Percentiles rank a stretch among this genome's conserved stretches.
Conservation (phyloP, 1,139 yeast species). For the Fermentozyma sake region DNA sequence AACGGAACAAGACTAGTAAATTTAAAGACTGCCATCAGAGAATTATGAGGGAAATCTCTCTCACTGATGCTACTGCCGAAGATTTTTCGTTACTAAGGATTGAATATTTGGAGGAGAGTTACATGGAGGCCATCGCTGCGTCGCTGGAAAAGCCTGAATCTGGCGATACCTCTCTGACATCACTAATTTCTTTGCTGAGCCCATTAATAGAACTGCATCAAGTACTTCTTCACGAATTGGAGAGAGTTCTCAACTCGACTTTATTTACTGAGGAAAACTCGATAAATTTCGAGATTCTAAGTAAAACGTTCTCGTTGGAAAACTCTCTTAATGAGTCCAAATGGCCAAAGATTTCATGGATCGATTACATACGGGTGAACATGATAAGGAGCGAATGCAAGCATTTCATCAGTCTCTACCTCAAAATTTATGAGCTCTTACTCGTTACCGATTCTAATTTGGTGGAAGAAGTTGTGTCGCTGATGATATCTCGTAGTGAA, state of each 20-base stretch:
- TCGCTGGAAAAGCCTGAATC: too few relatives aligned
- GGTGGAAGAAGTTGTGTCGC: slow-evolving; percentile 1
- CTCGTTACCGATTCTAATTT: too few relatives aligned
- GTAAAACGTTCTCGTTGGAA: slow-evolving; percentile 25
- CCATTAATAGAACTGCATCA: too few relatives aligned
- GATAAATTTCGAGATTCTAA: slow-evolving; percentile 23
- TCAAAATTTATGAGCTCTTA: slow-evolving; percentile 31
- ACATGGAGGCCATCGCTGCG: slow-evolving; percentile 18
- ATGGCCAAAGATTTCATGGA: slow-evolving; percentile 41
- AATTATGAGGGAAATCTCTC: slow-evolving; percentile 29
- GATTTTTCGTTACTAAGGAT: slow-evolving; percentile 28
- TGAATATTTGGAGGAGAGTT: slow-evolving; percentile 33
- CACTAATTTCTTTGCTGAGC: too few relatives aligned
- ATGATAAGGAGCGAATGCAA: slow-evolving; percentile 24
- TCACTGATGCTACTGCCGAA: slow-evolving; percentile 14
- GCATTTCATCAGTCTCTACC: slow-evolving; percentile 24
- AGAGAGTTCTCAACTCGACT: slow-evolving; percentile 9
- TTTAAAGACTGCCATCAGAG: slow-evolving; percentile 26
- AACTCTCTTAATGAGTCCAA: slow-evolving; percentile 23
- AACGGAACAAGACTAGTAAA: slow-evolving; percentile 20
- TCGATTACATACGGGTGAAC: slow-evolving; percentile 26
- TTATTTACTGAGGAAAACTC: slow-evolving; percentile 14
- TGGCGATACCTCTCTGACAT: slow-evolving; percentile 2
- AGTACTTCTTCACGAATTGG: slow-evolving; percentile 14
- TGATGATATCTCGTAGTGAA: too few relatives aligned